phyloP scores from a whole-genome alignment of 1,139 yeast genomes.

The Protomyces arabidopsidicola region DNA sequence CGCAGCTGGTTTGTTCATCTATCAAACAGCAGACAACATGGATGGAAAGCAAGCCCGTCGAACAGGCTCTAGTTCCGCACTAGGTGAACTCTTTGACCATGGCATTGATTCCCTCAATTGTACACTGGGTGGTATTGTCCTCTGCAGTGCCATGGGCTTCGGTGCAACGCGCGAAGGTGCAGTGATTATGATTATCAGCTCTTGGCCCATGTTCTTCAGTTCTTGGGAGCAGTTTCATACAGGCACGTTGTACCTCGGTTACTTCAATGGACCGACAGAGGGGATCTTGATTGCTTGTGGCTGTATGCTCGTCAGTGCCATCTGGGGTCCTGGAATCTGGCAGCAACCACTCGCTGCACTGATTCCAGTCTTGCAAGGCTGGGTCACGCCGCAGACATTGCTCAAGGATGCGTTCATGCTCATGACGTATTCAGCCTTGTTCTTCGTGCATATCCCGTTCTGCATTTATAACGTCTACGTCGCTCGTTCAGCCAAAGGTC shows the following conservation, averaged over 20 bases:
- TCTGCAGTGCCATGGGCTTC: slow-evolving; percentile 43
- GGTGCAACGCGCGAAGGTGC: slow-evolving; percentile 43
- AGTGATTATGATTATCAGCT: slow-evolving; percentile 58
- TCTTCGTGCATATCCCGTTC: slow-evolving; percentile 40
- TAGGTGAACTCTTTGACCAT: slow-evolving; percentile 64
- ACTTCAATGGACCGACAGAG: slow-evolving; percentile 75
- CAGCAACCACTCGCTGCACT: slow-evolving; percentile 38
- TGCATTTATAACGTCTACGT: slow-evolving; percentile 17
- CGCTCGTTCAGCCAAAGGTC: slow-evolving; percentile 44
- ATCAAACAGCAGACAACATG: slow-evolving; percentile 75
- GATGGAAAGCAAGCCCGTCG: slow-evolving; percentile 78
- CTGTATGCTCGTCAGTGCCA: slow-evolving; percentile 55
- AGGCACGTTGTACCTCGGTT: slow-evolving; percentile 61
- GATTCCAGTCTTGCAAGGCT: not conserved
- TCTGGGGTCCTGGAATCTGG: slow-evolving; percentile 62
- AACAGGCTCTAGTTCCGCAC: slow-evolving; percentile 72
- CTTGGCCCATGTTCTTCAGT: slow-evolving; percentile 52
- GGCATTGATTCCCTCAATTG: slow-evolving; percentile 74
- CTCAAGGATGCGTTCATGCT: slow-evolving; percentile 2
- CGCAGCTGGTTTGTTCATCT: slow-evolving; percentile 67
- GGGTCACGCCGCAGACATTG: not conserved
- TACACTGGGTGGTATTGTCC: slow-evolving; percentile 43
- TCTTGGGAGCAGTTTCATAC: slow-evolving; percentile 64
- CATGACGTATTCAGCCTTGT: slow-evolving; percentile 8
- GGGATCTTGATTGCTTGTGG: slow-evolving; percentile 60